phyloP scores from a whole-genome alignment of 129 eudicot genomes.

The Sambucus nigra region DNA sequence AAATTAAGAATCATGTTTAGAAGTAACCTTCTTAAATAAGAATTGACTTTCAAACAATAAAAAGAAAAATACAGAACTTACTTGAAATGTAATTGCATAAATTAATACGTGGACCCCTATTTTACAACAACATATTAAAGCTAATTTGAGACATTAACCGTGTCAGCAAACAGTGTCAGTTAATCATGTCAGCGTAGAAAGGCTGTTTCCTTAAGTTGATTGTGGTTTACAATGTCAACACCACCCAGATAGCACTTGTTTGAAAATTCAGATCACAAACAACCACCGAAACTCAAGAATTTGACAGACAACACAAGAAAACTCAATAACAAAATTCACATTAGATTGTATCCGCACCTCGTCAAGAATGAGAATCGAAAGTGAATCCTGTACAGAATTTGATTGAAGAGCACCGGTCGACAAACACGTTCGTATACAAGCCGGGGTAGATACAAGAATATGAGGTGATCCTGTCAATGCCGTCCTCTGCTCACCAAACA shows the following conservation, averaged over 20 bases:
- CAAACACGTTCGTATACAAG: conserved; percentile 66
- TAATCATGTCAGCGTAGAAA: no score
- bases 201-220: no score
- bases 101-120: no score
- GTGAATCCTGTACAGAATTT: conserved; percentile 67
- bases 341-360: conserved; percentile 46
- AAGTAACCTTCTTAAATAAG: no score
- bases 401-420: conserved; percentile 61
- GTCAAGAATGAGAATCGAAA: conserved; percentile 83
- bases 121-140: no score
- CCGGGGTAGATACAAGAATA: conserved; percentile 79
- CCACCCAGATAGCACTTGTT: background rate
- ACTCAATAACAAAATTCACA: background rate
- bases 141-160: no score
- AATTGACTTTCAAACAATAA: no score
- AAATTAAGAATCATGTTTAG: no score
- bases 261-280: background rate
- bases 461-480: conserved; percentile 77
- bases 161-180: no score
- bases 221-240: background rate
- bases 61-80: no score
- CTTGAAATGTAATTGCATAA: no score
- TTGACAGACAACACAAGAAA: background rate
- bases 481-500: conserved; percentile 32
- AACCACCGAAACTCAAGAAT: background rate